A percentile compares a stretch with the other conserved stretches of the same genome.
phyloP scores from a whole-genome alignment of 78 protist genomes.

The Emiliania huxleyi region DNA sequence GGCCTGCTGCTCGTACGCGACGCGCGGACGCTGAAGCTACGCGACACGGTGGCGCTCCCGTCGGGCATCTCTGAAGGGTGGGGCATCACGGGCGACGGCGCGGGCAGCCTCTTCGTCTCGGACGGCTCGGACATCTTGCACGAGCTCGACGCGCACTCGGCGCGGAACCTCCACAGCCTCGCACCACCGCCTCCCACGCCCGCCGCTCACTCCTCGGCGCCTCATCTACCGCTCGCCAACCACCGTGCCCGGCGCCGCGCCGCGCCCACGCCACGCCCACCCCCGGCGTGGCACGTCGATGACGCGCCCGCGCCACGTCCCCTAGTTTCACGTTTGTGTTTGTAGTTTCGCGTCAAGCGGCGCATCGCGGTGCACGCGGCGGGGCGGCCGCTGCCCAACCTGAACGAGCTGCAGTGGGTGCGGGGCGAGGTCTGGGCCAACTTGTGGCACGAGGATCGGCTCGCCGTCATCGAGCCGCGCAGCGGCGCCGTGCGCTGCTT shows the following conservation, averaged over 20 bases:
- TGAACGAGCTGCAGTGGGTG: not conserved
- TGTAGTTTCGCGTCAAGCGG: not conserved
- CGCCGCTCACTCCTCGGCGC: no score
- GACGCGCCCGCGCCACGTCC: no score
- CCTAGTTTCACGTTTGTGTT: no score
- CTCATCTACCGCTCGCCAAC: no score
- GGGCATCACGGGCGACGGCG: not conserved
- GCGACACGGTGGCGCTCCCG: not conserved
- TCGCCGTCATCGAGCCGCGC: not conserved
- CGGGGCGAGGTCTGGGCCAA: not conserved
- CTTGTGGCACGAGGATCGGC: not conserved
- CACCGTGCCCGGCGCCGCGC: no score
- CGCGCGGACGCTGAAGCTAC: not conserved
- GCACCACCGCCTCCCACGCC: no score
- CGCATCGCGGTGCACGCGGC: not conserved
- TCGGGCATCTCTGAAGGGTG: not conserved
- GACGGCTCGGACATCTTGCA: not conserved
- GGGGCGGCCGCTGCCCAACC: not conserved
- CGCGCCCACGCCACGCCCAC: no score
- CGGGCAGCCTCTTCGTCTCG: not conserved
- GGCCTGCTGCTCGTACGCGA: not conserved
- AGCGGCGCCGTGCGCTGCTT: not conserved
- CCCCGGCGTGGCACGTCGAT: no score
- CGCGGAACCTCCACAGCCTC: no score
- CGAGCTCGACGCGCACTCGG: not conserved